phyloP scores from a whole-genome alignment of 2,329 filamentous ascomycete species.

The Penicillium brevicompactum region DNA sequence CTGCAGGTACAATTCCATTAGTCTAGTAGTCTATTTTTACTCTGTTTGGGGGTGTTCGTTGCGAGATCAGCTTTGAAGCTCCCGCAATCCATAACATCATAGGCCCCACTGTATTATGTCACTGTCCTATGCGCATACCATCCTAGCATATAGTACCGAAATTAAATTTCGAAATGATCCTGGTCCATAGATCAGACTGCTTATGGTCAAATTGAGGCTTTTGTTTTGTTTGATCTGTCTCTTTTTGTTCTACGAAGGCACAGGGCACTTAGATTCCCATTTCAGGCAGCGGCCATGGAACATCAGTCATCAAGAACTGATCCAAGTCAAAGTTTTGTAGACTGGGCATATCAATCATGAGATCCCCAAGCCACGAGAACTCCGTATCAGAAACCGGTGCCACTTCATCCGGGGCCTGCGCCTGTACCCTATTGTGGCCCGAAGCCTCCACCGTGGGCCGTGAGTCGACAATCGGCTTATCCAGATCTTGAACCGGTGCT shows the following conservation, averaged over 20 bases:
- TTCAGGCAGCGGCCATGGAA: slow-evolving; percentile 30
- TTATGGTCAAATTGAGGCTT: too few species aligned
- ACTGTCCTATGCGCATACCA: background rate
- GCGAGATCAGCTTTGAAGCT: background rate
- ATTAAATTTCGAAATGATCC: too few species aligned
- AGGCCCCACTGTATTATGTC: slow-evolving; percentile 14
- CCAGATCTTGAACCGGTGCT: slow-evolving; percentile 4
- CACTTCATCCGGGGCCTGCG: slow-evolving; percentile 9
- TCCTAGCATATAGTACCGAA: too few species aligned
- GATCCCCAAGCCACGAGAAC: slow-evolving; percentile 46
- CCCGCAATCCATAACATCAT: slow-evolving; percentile 11
- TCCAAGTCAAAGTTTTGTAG: slow-evolving; percentile 50
- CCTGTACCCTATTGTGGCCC: background rate
- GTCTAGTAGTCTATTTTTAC: background rate
- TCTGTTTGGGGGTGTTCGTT: background rate
- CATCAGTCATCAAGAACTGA: slow-evolving; percentile 40
- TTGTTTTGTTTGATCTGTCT: too few species aligned
- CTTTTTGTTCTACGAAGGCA: too few species aligned
- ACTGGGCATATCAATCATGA: slow-evolving; percentile 49
- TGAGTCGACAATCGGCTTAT: background rate
- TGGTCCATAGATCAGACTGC: too few species aligned
- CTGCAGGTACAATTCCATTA: background rate
- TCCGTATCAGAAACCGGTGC: slow-evolving; percentile 37
- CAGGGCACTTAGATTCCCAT: slow-evolving; percentile 24
- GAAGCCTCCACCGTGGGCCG: background rate